Conservation (phyloP, 2,329 filamentous ascomycete species). For the Xylaria sp. region DNA sequence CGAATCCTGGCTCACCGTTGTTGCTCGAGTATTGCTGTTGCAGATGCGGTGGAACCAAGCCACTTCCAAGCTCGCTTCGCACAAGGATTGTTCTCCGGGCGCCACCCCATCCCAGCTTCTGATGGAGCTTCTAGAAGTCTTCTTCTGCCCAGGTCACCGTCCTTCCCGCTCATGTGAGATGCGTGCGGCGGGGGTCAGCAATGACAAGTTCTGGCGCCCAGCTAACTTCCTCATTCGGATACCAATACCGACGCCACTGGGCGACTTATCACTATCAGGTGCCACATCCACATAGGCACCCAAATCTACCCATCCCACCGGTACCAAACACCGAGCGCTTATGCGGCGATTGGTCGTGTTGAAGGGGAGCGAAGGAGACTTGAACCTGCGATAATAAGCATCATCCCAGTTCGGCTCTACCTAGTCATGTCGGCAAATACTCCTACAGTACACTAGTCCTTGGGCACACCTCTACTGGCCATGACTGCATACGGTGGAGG, state of each 20-base stretch:
- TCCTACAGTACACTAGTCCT: not conserved
- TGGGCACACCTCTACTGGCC: constrained; percentile 13
- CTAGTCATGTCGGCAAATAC: constrained; percentile 28
- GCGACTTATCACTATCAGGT: constrained; percentile 16
- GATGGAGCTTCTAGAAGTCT: constrained; percentile 29
- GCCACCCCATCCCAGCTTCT: constrained; percentile 21
- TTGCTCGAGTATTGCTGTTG: constrained; percentile 10
- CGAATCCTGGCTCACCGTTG: constrained; percentile 14
- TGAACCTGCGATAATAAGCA: constrained; percentile 15
- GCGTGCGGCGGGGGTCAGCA: constrained; percentile 7
- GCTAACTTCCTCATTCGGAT: constrained; percentile 24
- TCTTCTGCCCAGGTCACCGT: constrained; percentile 8
- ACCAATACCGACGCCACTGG: constrained; percentile 21
- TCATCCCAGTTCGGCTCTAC: constrained; percentile 15
- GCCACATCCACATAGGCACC: constrained; percentile 8
- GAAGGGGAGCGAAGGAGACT: no score
- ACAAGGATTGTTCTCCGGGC: constrained; percentile 13
- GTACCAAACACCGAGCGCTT: constrained; percentile 23
- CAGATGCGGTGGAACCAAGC: constrained; percentile 28
- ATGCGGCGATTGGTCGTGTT: not conserved
- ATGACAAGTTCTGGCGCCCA: not conserved
- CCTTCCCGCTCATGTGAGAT: constrained; percentile 25
- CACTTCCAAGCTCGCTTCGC: constrained; percentile 17
- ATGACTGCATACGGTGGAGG: constrained; percentile 4
- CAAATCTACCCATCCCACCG: constrained; percentile 27